Conservation (phyloP, 2,329 filamentous ascomycete species). For the Botrytis porri region DNA sequence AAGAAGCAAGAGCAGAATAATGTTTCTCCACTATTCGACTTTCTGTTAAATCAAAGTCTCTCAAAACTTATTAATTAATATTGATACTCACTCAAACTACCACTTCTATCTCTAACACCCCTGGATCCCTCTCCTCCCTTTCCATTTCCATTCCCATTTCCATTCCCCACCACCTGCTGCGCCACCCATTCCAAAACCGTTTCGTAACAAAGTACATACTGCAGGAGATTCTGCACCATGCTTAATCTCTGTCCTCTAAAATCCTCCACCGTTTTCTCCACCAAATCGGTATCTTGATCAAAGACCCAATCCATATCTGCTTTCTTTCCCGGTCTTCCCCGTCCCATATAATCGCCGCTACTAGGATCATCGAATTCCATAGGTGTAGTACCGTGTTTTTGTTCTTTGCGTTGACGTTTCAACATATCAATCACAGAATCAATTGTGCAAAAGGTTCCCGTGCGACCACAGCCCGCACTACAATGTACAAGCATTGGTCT, state of each 20-base stretch:
- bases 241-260: slow-evolving; percentile 85
- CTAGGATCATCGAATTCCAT: slow-evolving; percentile 41
- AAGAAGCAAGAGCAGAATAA: neutral
- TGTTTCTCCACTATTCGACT: neutral
- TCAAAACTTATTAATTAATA: neutral
- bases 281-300: slow-evolving; percentile 70
- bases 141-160: slow-evolving; percentile 33
- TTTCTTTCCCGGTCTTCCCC: slow-evolving; percentile 16
- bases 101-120: slow-evolving; percentile 4
- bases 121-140: neutral
- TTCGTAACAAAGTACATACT: slow-evolving; percentile 96
- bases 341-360: slow-evolving; percentile 31
- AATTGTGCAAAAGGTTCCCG: slow-evolving; percentile 93
- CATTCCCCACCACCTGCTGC: slow-evolving; percentile 29
- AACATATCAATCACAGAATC: slow-evolving; percentile 96
- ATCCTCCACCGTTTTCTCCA: slow-evolving; percentile 85
- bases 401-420: slow-evolving; percentile 67
- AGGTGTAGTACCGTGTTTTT: slow-evolving; percentile 37
- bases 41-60: neutral
- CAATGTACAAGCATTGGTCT: slow-evolving; percentile 90
- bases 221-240: slow-evolving; percentile 93
- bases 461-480: slow-evolving; percentile 91
- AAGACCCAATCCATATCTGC: slow-evolving; percentile 61
- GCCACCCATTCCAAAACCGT: slow-evolving; percentile 85
- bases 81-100: neutral